phyloP scores from a whole-genome alignment of 1,284 basidiomycete genomes.

The Neolentinus lepideus region DNA sequence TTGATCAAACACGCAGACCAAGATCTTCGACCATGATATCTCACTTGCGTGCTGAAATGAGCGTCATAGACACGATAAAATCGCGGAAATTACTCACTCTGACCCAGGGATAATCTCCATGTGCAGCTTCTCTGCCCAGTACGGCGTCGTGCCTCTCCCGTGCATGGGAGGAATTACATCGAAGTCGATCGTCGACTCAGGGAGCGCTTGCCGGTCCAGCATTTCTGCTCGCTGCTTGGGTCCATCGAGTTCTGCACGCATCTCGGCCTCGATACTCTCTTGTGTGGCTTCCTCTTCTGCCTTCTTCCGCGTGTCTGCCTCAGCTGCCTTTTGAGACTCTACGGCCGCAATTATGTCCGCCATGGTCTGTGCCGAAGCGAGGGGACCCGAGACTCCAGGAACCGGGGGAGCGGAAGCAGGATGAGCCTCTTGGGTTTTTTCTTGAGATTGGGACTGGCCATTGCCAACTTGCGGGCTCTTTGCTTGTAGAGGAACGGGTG shows the following conservation, averaged over 20 bases:
- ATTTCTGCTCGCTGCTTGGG: background rate
- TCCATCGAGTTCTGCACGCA: background rate
- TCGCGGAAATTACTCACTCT: slow-evolving; percentile 39
- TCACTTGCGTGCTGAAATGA: slow-evolving; percentile 22
- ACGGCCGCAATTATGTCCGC: slow-evolving; percentile 1
- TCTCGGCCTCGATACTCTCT: background rate
- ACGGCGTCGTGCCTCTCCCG: slow-evolving; percentile 58
- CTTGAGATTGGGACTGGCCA: background rate
- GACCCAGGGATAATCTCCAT: slow-evolving; percentile 37
- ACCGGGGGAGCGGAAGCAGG: background rate
- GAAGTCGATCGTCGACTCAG: slow-evolving; percentile 26
- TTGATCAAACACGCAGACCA: slow-evolving; percentile 55
- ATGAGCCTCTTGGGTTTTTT: background rate
- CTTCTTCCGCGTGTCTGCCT: background rate
- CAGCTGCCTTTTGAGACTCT: background rate
- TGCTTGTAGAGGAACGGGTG: slow-evolving; percentile 24
- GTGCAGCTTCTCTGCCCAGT: slow-evolving; percentile 60
- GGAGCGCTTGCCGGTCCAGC: background rate
- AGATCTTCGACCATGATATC: slow-evolving; percentile 35
- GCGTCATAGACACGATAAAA: slow-evolving; percentile 6
- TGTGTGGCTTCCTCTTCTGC: background rate
- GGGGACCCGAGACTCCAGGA: background rate
- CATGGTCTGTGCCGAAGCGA: slow-evolving; percentile 7
- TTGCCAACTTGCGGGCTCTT: slow-evolving; percentile 3
- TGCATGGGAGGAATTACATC: slow-evolving; percentile 38